These are phyloP conservation scores for Deinandra increscens DNA, from an alignment of 129 eudicot genomes.

Conservation along the genomic window DNA sequence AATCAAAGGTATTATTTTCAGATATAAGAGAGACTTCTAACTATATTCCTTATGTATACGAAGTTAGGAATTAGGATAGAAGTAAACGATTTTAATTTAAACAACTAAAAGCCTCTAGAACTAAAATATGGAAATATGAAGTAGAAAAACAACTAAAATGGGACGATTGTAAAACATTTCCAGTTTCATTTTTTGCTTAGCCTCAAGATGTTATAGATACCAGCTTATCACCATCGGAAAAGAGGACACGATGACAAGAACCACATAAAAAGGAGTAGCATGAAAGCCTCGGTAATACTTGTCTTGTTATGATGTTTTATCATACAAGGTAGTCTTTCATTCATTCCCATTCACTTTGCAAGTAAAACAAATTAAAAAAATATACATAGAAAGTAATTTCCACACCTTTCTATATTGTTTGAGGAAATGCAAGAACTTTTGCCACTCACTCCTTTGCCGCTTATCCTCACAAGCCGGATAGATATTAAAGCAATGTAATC, in stretches of 20 bases:
- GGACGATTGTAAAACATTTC: neutral
- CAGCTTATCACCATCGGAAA: neutral
- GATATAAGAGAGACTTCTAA: neutral
- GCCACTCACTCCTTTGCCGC: conserved; percentile 50
- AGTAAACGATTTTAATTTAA: neutral
- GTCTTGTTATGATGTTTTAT: neutral
- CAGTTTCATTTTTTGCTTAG: neutral
- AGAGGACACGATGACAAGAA: neutral
- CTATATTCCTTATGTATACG: neutral
- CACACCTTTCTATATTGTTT: conserved; percentile 39
- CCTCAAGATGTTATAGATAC: neutral
- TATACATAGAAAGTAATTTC: neutral
- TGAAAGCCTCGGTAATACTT: neutral
- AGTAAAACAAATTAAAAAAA: neutral
- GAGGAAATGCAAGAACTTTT: conserved; percentile 41
- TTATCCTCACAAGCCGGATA: conserved; percentile 34
- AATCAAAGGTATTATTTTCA: neutral
- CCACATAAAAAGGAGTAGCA: neutral
- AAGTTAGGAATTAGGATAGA: neutral
- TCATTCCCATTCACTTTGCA: conserved; percentile 5
- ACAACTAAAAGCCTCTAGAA: neutral
- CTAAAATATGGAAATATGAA: neutral
- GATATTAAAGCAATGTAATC: conserved; percentile 30
- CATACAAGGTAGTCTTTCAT: neutral
- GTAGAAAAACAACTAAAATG: conserved; percentile 1